Evolutionary conservation across 768 basidiomycete genomes (phyloP).

Genomic region (Aureoboletus auriporus): DNA sequence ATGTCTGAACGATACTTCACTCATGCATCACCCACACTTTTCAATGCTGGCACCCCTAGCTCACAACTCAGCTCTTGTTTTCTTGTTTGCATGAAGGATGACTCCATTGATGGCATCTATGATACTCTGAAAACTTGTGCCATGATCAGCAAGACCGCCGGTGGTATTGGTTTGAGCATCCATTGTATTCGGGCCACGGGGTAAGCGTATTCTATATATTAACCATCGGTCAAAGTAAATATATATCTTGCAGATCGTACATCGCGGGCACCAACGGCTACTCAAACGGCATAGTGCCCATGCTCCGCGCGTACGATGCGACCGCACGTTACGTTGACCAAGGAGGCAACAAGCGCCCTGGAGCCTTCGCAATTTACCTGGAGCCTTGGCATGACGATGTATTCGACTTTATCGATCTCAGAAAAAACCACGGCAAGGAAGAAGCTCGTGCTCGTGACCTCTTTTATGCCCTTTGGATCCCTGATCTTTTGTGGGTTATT

Average conservation of each 20-base stretch:
- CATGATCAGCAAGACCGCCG: constrained; percentile 99
- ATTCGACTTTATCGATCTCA: constrained; percentile 94
- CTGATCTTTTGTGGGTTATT: constrained; percentile 82
- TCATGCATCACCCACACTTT: constrained; percentile 94
- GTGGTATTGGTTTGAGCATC: constrained; percentile 94
- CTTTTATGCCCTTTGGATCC: constrained; percentile 98
- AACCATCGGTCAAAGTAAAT: background rate
- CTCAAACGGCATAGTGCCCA: constrained; percentile 98
- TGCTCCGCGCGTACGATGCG: constrained; percentile 97
- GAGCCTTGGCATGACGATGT: constrained; percentile 99
- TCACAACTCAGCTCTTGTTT: constrained; percentile 97
- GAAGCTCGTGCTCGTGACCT: constrained; percentile 94
- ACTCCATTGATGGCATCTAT: constrained; percentile 98
- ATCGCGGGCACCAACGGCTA: constrained; percentile 99
- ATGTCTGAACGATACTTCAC: constrained; percentile 99
- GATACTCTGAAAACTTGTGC: constrained; percentile 98
- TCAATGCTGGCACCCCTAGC: constrained; percentile 96
- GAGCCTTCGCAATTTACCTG: constrained; percentile 96
- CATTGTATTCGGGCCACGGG: constrained; percentile 96
- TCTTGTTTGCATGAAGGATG: constrained; percentile 97
- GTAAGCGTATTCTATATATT: constrained; percentile 38
- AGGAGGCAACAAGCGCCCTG: constrained; percentile 98
- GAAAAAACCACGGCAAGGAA: constrained; percentile 99
- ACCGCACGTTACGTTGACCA: constrained; percentile 99
- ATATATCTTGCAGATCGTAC: constrained; percentile 64